Evolutionary conservation across 495 filamentous ascomycete genomes (phyloP).

Genomic region (Baudoinia panamericana): DNA sequence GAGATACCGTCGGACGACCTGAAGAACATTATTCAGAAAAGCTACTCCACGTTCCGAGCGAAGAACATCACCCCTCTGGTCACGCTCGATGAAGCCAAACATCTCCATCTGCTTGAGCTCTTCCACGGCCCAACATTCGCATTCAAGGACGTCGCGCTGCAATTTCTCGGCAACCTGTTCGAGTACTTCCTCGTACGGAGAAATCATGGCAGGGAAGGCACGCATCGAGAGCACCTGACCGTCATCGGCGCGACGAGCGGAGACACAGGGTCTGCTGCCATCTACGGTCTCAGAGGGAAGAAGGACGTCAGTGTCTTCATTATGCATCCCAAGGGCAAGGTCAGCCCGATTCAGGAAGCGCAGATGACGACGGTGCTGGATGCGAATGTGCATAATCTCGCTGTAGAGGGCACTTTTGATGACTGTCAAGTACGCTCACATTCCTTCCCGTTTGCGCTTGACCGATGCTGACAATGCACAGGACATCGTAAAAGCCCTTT

Average conservation of each 20-base stretch:
- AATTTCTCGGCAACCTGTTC: slow-evolving; percentile 88
- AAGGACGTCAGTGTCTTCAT: slow-evolving; percentile 91
- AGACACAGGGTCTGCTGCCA: slow-evolving; percentile 89
- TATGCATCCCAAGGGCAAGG: slow-evolving; percentile 67
- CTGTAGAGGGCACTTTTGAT: slow-evolving; percentile 80
- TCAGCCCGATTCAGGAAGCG: slow-evolving; percentile 77
- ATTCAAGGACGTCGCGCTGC: slow-evolving; percentile 86
- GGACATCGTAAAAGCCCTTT: slow-evolving; percentile 89
- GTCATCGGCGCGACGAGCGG: slow-evolving; percentile 88
- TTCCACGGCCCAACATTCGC: slow-evolving; percentile 97
- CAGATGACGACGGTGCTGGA: slow-evolving; percentile 92
- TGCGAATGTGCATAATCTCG: slow-evolving; percentile 76
- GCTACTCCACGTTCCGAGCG: slow-evolving; percentile 77
- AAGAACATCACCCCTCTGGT: slow-evolving; percentile 60
- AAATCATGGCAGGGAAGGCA: slow-evolving; percentile 59
- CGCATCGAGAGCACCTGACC: slow-evolving; percentile 69
- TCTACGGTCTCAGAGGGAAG: slow-evolving; percentile 94
- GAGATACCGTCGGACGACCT: slow-evolving; percentile 77
- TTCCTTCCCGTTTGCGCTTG: neutral
- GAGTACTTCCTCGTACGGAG: slow-evolving; percentile 83
- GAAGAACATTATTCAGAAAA: slow-evolving; percentile 61
- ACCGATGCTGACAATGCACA: slow-evolving; percentile 21
- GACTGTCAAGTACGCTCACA: slow-evolving; percentile 59
- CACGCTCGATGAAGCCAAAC: slow-evolving; percentile 48
- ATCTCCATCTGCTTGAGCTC: slow-evolving; percentile 77